phyloP scores from a whole-genome alignment of 2,329 filamentous ascomycete species.

The Monosporascus sp. region DNA sequence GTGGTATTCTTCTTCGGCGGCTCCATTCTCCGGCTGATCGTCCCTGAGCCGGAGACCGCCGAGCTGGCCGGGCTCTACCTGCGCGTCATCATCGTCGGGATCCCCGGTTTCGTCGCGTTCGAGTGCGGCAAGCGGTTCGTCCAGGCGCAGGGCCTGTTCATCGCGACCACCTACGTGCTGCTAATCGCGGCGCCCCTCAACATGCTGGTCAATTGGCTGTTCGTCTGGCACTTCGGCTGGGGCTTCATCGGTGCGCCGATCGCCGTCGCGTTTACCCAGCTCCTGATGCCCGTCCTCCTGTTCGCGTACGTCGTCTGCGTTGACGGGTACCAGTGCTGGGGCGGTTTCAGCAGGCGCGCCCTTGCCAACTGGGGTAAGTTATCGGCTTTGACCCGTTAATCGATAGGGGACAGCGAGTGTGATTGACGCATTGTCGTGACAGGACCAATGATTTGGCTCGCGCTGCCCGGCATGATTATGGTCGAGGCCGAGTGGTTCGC shows the following conservation, averaged over 20 bases:
- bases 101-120: conserved; percentile 71
- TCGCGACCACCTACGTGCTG: conserved; percentile 73
- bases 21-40: conserved; percentile 57
- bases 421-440: conserved; percentile 2
- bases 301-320: conserved; percentile 70
- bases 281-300: conserved; percentile 66
- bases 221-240: conserved; percentile 66
- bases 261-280: conserved; percentile 71
- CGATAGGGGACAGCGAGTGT: not conserved
- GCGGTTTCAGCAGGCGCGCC: conserved; percentile 66
- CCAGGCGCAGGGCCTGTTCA: conserved; percentile 77
- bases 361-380: conserved; percentile 63
- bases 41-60: conserved; percentile 69
- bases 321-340: conserved; percentile 73
- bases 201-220: conserved; percentile 70
- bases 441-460: conserved; percentile 76
- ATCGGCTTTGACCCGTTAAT: not conserved
- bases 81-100: conserved; percentile 62
- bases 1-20: conserved; percentile 66
- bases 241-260: conserved; percentile 76
- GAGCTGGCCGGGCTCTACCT: conserved; percentile 69
- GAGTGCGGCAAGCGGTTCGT: conserved; percentile 76
- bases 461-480: conserved; percentile 87
- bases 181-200: conserved; percentile 73
- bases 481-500: conserved; percentile 90